Evolutionary conservation across 495 filamentous ascomycete species (phyloP), one percentile per base, ranked within the genome.

Genomic region (Trichoderma erinaceum): DNA sequence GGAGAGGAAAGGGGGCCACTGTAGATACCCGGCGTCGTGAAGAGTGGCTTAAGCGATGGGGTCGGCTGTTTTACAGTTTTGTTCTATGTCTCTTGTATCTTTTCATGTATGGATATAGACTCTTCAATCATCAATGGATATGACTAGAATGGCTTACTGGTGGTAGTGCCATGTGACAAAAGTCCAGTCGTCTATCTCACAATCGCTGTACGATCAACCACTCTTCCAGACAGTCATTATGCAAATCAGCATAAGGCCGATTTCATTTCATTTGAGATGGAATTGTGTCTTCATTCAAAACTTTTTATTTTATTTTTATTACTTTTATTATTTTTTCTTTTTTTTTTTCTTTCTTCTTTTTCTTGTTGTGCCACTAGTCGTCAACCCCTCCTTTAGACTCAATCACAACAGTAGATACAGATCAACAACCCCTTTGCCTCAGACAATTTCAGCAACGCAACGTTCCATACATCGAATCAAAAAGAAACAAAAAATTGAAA

Each of bases 341-440:
- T n/a, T n/a, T n/a, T n/a, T n/a, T n/a, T n/a, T n/a, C n/a, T n/a
- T n/a, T n/a, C n/a, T n/a, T n/a, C n/a, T n/a, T n/a, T n/a, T n/a
- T n/a, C 13, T 21, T 44, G 16, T 18, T n/a, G 41, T 5, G 29
- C 48, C 23, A 16, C n/a, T 21, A 78, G 29, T 29, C 27, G 64
- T 72, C 64, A 43, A 68, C 70, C 2, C 75, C 72, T 66, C 70
- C 76, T 15, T 74, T 74, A 43, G 79, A 82, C 69, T 82, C 77
- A 23, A 73, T 58, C 29, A 77, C 75, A 32, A 69, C 74, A 65
- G 77, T 73, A 2, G 74, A 72, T 29, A 29, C 29, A 4, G 44
- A 80, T 68, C 27, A 82, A 70, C 25, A 67, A n/a, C n/a, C n/a
- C 70, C 50, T 75, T 70, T 16, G 77, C 73, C 67, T 80, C 65